Evolutionary conservation across 2,329 filamentous ascomycete species (phyloP), one percentile per base, ranked within the genome.

Genomic region (Penicillium hesseltinei): DNA sequence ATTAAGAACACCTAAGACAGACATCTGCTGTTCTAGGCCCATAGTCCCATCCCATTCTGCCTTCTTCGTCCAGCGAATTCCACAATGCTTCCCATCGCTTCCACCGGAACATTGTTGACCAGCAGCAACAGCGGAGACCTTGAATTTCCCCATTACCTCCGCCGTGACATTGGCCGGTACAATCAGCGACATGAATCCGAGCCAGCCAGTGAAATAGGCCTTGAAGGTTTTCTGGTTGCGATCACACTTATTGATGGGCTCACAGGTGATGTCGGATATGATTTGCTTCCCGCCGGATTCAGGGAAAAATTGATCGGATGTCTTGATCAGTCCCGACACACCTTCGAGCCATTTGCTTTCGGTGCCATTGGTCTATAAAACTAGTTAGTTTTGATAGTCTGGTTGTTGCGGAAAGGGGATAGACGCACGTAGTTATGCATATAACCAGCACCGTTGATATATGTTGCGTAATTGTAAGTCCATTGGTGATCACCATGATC

Each of bases 221-320:
- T 89, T 89, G 81, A 87, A 90, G 1, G 82, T 84, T 53, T 83
- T 72, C 80, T 90, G 88, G 65, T 92, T 89, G 50, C 82, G 78
- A 47, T 85, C 86, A 77, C 89, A 92, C 36, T 77, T 81, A 15
- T 67, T 64, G 10, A 69, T 76, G 4, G 78, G 73, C 63, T 90
- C 87, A 74, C 89, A 92, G 15, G 84, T 78, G 5, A 83, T 73
- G 72, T 92, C 89, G 60, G 76, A 83, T 61, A 87, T 83, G 62
- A 86, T 77, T 51, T 80, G 79, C 11, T 82, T 70, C 43, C 66
- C 67, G 33, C 68, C 67, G 17, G 72, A 56, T 19, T 68, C 51
- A 13, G 77, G 77, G 72, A 84, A 84, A 67, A 85, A 84, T 13
- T 72, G 70, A 21, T 69, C 57, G 6, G 49, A 46, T 23, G 78